These are phyloP conservation scores for Cicer cuneatum DNA, from an alignment of 306 rosid genomes.

Conservation along the genomic window DNA sequence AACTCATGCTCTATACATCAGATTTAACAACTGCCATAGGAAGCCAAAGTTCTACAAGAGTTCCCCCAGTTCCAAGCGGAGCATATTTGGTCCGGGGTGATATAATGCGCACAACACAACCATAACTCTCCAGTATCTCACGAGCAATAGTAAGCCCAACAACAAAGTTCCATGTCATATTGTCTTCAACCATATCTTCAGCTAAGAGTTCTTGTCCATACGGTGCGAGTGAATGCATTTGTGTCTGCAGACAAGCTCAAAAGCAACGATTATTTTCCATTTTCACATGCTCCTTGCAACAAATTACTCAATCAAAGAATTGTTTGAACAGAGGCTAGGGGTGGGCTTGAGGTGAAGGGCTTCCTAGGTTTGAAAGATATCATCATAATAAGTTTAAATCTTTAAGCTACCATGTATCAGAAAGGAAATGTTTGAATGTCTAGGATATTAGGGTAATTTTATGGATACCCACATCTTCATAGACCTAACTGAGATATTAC, in stretches of 20 bases:
- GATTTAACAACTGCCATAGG: conserved; percentile 58
- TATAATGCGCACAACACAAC: conserved; percentile 85
- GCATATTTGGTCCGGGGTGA: conserved; percentile 83
- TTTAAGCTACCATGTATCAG: background rate
- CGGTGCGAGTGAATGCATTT: conserved; percentile 85
- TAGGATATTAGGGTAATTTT: background rate
- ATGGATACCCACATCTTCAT: conserved; percentile 18
- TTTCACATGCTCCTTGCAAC: conserved; percentile 25
- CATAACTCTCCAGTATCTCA: conserved; percentile 90
- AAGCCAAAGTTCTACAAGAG: conserved; percentile 94
- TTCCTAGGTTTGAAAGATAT: conserved; percentile 21
- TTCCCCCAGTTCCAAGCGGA: conserved; percentile 92
- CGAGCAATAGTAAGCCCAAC: conserved; percentile 95
- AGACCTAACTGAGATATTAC: background rate
- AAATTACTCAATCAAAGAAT: conserved; percentile 25
- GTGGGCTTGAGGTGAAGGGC: conserved; percentile 1
- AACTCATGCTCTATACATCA: conserved; percentile 53
- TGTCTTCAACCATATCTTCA: conserved; percentile 81
- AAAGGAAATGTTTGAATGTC: conserved; percentile 20
- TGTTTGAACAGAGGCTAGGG: conserved; percentile 22
- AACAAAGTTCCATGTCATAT: conserved; percentile 94
- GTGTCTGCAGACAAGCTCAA: conserved; percentile 72
- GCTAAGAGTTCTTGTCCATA: conserved; percentile 79
- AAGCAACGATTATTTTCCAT: conserved; percentile 42
- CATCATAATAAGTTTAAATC: conserved; percentile 5